Evolutionary conservation across 2,329 filamentous ascomycete species (phyloP).

Genomic region (Penicillium polonicum): DNA sequence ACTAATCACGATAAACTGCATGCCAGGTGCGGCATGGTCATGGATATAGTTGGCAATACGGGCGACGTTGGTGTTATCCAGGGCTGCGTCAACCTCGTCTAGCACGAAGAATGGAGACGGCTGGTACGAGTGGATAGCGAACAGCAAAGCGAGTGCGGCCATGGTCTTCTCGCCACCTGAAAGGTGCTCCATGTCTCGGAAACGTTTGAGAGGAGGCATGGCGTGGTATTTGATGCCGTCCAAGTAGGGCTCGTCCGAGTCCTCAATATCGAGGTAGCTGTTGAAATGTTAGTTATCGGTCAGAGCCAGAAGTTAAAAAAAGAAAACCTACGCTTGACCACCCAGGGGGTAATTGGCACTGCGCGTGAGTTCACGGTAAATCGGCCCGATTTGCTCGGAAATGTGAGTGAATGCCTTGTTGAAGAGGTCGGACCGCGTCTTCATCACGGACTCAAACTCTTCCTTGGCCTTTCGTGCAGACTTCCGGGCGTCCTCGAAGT

Average conservation of each 20-base stretch:
- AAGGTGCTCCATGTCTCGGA: conserved; percentile 98
- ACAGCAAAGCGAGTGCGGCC: conserved; percentile 91
- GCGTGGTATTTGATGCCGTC: conserved; percentile 97
- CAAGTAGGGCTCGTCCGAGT: conserved; percentile 93
- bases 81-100: conserved; percentile 93
- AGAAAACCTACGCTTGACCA: conserved; percentile 59
- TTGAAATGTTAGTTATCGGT: conserved; percentile 11
- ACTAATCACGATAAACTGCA: conserved; percentile 99
- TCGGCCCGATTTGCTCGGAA: conserved; percentile 85
- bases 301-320: neutral
- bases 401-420: conserved; percentile 95
- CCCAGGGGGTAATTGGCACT: conserved; percentile 91
- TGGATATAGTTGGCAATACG: conserved; percentile 96
- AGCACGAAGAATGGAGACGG: conserved; percentile 96
- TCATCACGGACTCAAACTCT: conserved; percentile 79
- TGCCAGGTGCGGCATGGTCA: conserved; percentile 89
- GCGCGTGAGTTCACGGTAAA: conserved; percentile 93
- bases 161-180: conserved; percentile 99
- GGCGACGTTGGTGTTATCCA: conserved; percentile 97
- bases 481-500: conserved; percentile 81
- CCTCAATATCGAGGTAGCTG: conserved; percentile 85
- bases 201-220: conserved; percentile 97
- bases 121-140: conserved; percentile 95
- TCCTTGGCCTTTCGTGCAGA: conserved; percentile 73
- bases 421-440: conserved; percentile 83